A percentile compares a stretch with the other conserved stretches of the same genome.
phyloP scores from a whole-genome alignment of 495 filamentous ascomycete species.

The Neurospora sp. region DNA sequence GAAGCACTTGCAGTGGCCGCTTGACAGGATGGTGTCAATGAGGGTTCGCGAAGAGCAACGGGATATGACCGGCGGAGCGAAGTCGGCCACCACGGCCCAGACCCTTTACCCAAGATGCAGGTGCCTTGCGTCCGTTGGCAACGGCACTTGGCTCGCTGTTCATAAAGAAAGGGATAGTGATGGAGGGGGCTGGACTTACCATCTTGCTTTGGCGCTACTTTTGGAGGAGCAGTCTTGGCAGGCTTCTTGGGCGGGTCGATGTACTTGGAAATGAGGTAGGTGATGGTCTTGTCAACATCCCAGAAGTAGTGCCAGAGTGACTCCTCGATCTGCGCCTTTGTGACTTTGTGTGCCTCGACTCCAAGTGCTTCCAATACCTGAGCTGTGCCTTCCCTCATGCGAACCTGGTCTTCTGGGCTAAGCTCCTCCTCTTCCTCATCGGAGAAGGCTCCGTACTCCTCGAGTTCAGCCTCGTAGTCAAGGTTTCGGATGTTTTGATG shows the following conservation, averaged over 20 bases:
- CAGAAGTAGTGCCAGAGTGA: conserved; percentile 94
- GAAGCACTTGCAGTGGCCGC: not conserved
- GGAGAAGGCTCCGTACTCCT: conserved; percentile 42
- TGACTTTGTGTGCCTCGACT: conserved; percentile 38
- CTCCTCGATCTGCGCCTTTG: conserved; percentile 71
- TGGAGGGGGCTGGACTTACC: conserved; percentile 37
- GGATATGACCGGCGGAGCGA: not conserved
- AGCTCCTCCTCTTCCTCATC: conserved; percentile 37
- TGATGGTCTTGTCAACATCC: conserved; percentile 73
- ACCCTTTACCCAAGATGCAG: not conserved
- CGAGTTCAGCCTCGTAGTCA: conserved; percentile 50
- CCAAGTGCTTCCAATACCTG: conserved; percentile 48
- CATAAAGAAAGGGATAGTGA: not conserved
- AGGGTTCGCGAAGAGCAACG: conserved; percentile 1
- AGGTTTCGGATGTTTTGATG: conserved; percentile 50
- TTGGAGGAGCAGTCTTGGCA: conserved; percentile 13
- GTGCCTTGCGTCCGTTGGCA: not conserved
- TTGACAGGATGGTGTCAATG: not conserved
- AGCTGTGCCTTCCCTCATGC: conserved; percentile 46
- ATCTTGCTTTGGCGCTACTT: conserved; percentile 28
- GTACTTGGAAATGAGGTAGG: conserved; percentile 60
- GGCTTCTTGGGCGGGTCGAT: conserved; percentile 25
- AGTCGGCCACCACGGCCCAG: not conserved
- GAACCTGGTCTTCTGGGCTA: conserved; percentile 46
- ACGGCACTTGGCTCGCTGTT: not conserved